Evolutionary conservation across 768 basidiomycete species (phyloP).

Genomic region (Cubamyces sp.): DNA sequence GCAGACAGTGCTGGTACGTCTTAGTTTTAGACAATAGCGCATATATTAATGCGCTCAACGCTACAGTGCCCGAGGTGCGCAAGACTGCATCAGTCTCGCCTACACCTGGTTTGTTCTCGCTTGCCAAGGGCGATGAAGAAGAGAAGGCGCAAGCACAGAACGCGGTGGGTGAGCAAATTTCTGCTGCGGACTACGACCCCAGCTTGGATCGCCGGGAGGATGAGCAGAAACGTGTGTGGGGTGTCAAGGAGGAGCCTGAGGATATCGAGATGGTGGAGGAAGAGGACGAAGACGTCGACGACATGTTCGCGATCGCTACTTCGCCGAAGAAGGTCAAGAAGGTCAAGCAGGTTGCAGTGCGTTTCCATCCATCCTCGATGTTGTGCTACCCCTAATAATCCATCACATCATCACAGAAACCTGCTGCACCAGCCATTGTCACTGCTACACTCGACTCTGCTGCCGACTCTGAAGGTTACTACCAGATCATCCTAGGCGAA

Average conservation of each 20-base stretch:
- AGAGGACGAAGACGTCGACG: constrained; percentile 72
- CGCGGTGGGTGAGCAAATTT: constrained; percentile 66
- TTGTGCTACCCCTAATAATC: background rate
- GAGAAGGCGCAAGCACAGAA: constrained; percentile 53
- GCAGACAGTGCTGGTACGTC: constrained; percentile 16
- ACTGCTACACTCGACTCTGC: constrained; percentile 86
- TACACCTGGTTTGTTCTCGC: constrained; percentile 60
- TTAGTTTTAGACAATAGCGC: background rate
- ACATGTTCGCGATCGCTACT: constrained; percentile 85
- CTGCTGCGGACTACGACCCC: constrained; percentile 93
- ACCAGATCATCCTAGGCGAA: constrained; percentile 92
- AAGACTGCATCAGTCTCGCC: constrained; percentile 64
- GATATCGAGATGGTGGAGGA: constrained; percentile 54
- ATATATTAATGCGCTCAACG: background rate
- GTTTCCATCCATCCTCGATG: constrained; percentile 28
- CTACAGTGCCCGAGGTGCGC: constrained; percentile 44
- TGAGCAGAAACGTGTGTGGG: constrained; percentile 68
- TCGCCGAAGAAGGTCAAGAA: constrained; percentile 59
- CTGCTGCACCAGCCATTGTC: constrained; percentile 62
- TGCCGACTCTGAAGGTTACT: constrained; percentile 95
- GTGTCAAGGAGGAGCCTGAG: constrained; percentile 41
- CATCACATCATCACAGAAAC: constrained; percentile 46
- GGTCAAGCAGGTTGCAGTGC: constrained; percentile 54
- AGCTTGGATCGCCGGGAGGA: constrained; percentile 83
- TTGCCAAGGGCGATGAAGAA: constrained; percentile 67